These are phyloP conservation scores for Pulveroboletus ravenelii DNA, from an alignment of 768 basidiomycete species.

Conservation along the genomic window DNA sequence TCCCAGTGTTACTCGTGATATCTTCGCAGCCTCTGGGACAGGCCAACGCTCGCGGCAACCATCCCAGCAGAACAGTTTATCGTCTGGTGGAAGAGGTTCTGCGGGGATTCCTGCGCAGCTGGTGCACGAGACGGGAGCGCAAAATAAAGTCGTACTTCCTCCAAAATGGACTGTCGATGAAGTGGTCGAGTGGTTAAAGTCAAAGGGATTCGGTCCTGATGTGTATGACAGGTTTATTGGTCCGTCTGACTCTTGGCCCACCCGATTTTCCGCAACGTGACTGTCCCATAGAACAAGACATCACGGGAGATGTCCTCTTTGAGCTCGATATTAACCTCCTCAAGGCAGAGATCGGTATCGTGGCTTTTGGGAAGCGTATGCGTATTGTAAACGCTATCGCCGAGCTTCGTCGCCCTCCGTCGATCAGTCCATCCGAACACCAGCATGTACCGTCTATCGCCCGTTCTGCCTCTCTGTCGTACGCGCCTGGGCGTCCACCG, in stretches of 20 bases:
- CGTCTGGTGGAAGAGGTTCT: slow-evolving; percentile 25
- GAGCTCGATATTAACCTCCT: slow-evolving; percentile 89
- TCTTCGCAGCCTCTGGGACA: slow-evolving; percentile 17
- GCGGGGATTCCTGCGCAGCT: slow-evolving; percentile 15
- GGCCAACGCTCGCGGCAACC: slow-evolving; percentile 24
- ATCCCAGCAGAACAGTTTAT: slow-evolving; percentile 43
- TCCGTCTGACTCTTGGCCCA: slow-evolving; percentile 31
- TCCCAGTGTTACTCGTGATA: slow-evolving; percentile 19
- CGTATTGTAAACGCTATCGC: slow-evolving; percentile 89
- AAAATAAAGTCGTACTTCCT: slow-evolving; percentile 42
- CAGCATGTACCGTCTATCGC: slow-evolving; percentile 30
- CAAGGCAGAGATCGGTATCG: slow-evolving; percentile 89
- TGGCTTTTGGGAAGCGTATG: slow-evolving; percentile 89
- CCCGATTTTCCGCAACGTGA: not conserved
- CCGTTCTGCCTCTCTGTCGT: not conserved
- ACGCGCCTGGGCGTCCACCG: slow-evolving; percentile 15
- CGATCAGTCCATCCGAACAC: slow-evolving; percentile 50
- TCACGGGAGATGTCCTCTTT: slow-evolving; percentile 95
- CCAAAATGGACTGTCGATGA: slow-evolving; percentile 84
- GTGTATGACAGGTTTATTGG: slow-evolving; percentile 85
- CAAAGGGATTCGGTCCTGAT: slow-evolving; percentile 78
- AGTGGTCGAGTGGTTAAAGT: slow-evolving; percentile 83
- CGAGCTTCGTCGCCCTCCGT: slow-evolving; percentile 74
- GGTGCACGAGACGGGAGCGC: slow-evolving; percentile 15
- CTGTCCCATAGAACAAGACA: slow-evolving; percentile 80